phyloP scores from a whole-genome alignment of 1,139 yeast species.

The Blastobotrys arbuscula region DNA sequence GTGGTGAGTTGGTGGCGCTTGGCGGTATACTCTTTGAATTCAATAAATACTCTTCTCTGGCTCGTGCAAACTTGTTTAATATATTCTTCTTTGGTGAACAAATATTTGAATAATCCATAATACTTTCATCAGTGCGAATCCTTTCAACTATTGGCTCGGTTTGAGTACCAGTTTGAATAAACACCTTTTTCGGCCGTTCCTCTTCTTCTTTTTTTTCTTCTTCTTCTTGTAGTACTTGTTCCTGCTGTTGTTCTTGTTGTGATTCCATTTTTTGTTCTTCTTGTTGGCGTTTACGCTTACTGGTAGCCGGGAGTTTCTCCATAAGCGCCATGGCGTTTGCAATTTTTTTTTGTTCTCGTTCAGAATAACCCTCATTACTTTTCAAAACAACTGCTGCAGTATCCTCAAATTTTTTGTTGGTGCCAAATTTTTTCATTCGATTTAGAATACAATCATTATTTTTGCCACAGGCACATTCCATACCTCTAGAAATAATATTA shows the following conservation, averaged over 20 bases:
- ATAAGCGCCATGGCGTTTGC: slow-evolving; percentile 28
- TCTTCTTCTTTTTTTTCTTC: not conserved
- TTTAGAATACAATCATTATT: slow-evolving; percentile 26
- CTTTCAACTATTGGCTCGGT: slow-evolving; percentile 8
- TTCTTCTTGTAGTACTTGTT: not conserved
- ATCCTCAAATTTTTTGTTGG: not conserved
- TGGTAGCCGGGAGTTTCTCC: slow-evolving; percentile 19
- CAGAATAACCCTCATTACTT: slow-evolving; percentile 19
- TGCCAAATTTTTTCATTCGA: slow-evolving; percentile 21
- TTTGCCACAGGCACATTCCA: slow-evolving; percentile 65
- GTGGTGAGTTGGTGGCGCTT: not conserved
- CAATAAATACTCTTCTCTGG: slow-evolving; percentile 4
- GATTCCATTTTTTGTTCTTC: not conserved
- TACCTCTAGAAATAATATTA: slow-evolving; percentile 40
- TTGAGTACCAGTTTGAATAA: slow-evolving; percentile 2
- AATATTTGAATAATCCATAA: not conserved
- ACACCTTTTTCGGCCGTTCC: not conserved
- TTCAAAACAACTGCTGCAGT: slow-evolving; percentile 7
- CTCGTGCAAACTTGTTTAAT: slow-evolving; percentile 8
- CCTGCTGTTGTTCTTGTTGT: not conserved
- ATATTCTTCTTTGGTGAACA: not conserved
- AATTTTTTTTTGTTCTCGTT: slow-evolving; percentile 28
- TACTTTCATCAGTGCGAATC: not conserved
- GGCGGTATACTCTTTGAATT: not conserved
- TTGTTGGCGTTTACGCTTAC: slow-evolving; percentile 6